phyloP scores from a whole-genome alignment of 768 basidiomycete species.

The Panaeolus papilionaceus region DNA sequence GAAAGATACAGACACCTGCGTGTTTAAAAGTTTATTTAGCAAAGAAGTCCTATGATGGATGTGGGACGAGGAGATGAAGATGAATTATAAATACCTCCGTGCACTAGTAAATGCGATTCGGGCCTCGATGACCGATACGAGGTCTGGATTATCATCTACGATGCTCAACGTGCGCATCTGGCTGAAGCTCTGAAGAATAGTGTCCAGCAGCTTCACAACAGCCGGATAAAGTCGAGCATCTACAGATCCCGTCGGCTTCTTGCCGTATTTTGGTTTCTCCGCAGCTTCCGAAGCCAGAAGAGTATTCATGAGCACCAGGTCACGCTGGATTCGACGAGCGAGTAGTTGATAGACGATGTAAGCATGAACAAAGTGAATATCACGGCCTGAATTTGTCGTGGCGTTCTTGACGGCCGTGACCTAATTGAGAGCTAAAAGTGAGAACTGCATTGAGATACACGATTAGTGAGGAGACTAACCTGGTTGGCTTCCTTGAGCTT shows the following conservation, averaged over 20 bases:
- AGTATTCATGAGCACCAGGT: conserved; percentile 78
- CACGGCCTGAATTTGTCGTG: conserved; percentile 57
- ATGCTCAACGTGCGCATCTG: conserved; percentile 85
- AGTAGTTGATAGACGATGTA: conserved; percentile 90
- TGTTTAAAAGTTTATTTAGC: conserved; percentile 13
- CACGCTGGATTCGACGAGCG: conserved; percentile 86
- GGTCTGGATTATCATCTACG: conserved; percentile 88
- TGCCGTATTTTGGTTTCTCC: conserved; percentile 37
- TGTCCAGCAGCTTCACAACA: conserved; percentile 87
- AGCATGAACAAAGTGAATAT: conserved; percentile 85
- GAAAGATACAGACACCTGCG: conserved; percentile 78
- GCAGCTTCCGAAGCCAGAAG: conserved; percentile 54
- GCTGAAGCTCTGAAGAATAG: conserved; percentile 81
- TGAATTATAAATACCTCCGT: conserved; percentile 56
- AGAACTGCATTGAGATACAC: conserved; percentile 1
- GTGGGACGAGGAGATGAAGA: conserved; percentile 6
- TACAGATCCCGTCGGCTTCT: conserved; percentile 47
- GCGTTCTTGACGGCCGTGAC: conserved; percentile 47
- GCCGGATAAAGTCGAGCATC: conserved; percentile 84
- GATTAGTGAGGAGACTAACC: conserved; percentile 44
- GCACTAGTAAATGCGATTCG: conserved; percentile 78
- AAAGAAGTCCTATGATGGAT: not conserved
- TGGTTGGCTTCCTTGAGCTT: conserved; percentile 86
- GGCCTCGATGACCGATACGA: conserved; percentile 80
- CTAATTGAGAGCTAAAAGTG: conserved; percentile 29